phyloP scores from a whole-genome alignment of 805 yeast genomes.

The Saccharomycopsis fodiens region DNA sequence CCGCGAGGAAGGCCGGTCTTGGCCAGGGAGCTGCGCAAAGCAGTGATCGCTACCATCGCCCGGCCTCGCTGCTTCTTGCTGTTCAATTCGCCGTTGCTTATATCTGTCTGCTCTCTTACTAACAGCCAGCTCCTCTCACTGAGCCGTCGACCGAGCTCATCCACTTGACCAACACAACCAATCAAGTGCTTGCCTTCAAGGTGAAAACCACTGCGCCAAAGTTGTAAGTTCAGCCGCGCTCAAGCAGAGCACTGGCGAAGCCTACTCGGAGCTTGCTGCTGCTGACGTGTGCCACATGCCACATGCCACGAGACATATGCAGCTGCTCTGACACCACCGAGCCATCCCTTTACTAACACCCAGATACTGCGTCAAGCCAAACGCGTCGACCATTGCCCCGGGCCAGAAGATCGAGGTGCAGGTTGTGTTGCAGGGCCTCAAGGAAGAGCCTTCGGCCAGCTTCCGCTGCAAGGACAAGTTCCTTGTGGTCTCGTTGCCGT shows the following conservation, averaged over 20 bases:
- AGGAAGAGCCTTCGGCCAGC: slow-evolving; percentile 65
- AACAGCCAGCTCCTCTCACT: slow-evolving; percentile 59
- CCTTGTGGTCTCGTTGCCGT: slow-evolving; percentile 78
- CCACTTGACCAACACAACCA: slow-evolving; percentile 48
- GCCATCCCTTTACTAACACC: slow-evolving; percentile 8
- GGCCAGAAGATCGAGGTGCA: slow-evolving; percentile 68
- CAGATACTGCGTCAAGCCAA: slow-evolving; percentile 85
- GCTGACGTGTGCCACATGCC: neutral
- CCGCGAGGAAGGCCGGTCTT: too few species aligned
- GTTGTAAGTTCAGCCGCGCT: slow-evolving; percentile 32
- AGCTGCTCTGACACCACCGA: neutral
- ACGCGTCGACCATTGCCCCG: slow-evolving; percentile 73
- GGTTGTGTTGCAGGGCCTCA: slow-evolving; percentile 77
- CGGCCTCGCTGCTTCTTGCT: too few species aligned
- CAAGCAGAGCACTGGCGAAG: neutral
- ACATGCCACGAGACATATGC: neutral
- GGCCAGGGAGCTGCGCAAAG: too few species aligned
- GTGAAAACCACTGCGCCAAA: slow-evolving; percentile 98
- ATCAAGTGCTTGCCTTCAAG: slow-evolving; percentile 69
- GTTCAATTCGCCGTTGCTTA: too few species aligned
- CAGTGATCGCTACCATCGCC: too few species aligned
- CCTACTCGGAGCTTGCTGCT: neutral
- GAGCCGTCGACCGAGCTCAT: slow-evolving; percentile 56
- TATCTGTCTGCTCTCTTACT: too few species aligned
- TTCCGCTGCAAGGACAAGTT: slow-evolving; percentile 88